Evolutionary conservation across 2,329 filamentous ascomycete genomes (phyloP), one percentile per base, ranked within the genome.

Genomic region (Cladorrhinum sp.): DNA sequence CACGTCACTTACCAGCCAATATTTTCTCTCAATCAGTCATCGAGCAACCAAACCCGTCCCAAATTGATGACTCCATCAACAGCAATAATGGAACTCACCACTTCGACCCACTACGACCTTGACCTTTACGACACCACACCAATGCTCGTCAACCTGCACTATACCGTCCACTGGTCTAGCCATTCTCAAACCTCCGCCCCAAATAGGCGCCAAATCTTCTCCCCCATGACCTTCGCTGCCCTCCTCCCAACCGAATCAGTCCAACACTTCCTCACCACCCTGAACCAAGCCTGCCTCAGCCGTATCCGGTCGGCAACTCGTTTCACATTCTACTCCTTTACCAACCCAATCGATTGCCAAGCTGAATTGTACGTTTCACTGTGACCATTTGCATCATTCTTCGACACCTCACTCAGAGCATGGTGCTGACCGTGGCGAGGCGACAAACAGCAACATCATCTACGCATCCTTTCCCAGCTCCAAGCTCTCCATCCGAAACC

Each of bases 111-210:
- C 5, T 24, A 36, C 18, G 53, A 42, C n/a, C 33, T 55, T 16
- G 30, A 42, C 14, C 53, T 39, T 3, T 55, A 12, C 16, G 18
- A 20, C 2, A 24, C 53, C 30, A 33, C 24, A 7, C 36, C 30
- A 3, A 42, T 64, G 23, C 60, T 64, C 51, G 50, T 64, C 20
- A 42, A 62, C 28, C 55, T 64, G 10, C 58, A 53, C 36, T 59
- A 53, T 21, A 61, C 51, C n/a, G 21, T 64, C 49, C 33, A 64
- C 60, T 55, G 30, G 26, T n/a, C 28, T 12, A 12, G 26, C 24
- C 21, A 7, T 18, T 20, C 24, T 2, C 14, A 30, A 28, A 21
- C 23, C 14, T 1, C 10, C 7, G 14, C 23, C 16, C 28, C 20
- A 30, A 51, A 23, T 23, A 21, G 28, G 18, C 53, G 12, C 12